phyloP scores from a whole-genome alignment of 2,329 filamentous ascomycete genomes.

The Colletotrichum tofieldiae region DNA sequence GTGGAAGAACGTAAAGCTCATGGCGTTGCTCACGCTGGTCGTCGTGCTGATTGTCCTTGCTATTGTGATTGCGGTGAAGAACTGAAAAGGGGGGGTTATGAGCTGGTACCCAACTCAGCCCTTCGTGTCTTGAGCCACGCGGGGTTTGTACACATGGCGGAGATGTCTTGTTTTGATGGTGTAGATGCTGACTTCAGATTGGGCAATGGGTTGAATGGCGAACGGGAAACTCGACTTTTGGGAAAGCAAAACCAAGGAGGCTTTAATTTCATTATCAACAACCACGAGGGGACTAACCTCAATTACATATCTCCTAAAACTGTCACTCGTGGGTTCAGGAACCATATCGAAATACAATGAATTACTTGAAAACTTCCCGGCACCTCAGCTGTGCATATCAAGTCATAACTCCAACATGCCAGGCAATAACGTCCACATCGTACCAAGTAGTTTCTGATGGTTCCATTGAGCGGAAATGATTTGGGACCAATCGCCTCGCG shows the following conservation, averaged over 20 bases:
- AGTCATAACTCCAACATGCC: not conserved
- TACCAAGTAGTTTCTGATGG: not conserved
- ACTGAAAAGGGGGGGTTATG: slow-evolving; percentile 45
- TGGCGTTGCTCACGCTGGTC: slow-evolving; percentile 83
- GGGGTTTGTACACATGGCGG: slow-evolving; percentile 8
- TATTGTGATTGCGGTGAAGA: slow-evolving; percentile 70
- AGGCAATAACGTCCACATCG: not conserved
- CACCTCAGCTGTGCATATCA: not conserved
- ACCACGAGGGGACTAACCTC: slow-evolving; percentile 16
- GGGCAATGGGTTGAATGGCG: slow-evolving; percentile 41
- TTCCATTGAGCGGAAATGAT: not conserved
- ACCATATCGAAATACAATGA: slow-evolving; percentile 29
- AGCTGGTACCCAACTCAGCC: not conserved
- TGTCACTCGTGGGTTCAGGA: slow-evolving; percentile 32
- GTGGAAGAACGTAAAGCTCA: slow-evolving; percentile 99
- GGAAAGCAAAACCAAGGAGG: slow-evolving; percentile 40
- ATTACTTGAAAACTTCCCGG: too few species aligned
- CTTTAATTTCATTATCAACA: slow-evolving; percentile 14
- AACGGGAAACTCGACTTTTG: slow-evolving; percentile 33
- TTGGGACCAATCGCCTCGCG: not conserved
- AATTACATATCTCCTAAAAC: slow-evolving; percentile 3
- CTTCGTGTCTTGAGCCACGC: slow-evolving; percentile 1
- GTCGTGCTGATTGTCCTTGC: slow-evolving; percentile 71
- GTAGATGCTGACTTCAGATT: slow-evolving; percentile 36
- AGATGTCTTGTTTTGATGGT: slow-evolving; percentile 24